Evolutionary conservation across 192 early-diverging fungal genomes (phyloP).

Genomic region (Backusella westeae): DNA sequence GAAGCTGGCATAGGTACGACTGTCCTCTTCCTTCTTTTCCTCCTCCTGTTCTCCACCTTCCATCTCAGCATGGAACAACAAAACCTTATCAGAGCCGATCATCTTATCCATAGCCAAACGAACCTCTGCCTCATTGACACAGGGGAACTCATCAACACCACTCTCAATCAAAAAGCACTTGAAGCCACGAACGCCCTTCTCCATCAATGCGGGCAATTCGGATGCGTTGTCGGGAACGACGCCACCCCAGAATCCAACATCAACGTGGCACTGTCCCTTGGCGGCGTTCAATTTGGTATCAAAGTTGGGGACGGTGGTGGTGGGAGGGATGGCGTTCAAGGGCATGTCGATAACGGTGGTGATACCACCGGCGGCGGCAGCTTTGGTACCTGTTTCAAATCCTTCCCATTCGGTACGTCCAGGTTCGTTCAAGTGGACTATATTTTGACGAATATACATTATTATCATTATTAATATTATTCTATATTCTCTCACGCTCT

Average conservation of each 20-base stretch:
- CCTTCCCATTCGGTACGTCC: constrained; percentile 87
- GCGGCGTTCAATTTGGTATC: constrained; percentile 65
- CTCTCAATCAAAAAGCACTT: constrained; percentile 85
- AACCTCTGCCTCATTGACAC: constrained; percentile 68
- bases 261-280: constrained; percentile 68
- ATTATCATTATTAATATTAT: background rate
- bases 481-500: background rate
- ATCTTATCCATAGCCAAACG: constrained; percentile 62
- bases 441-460: background rate
- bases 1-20: constrained; percentile 61
- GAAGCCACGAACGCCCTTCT: constrained; percentile 73
- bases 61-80: constrained; percentile 85
- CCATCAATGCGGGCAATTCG: constrained; percentile 65
- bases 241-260: constrained; percentile 79
- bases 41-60: constrained; percentile 10
- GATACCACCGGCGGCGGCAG: constrained; percentile 80
- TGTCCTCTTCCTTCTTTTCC: constrained; percentile 34
- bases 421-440: constrained; percentile 83
- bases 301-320: constrained; percentile 68
- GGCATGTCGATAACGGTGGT: constrained; percentile 86
- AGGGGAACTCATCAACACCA: constrained; percentile 84
- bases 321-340: constrained; percentile 85
- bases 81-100: constrained; percentile 39
- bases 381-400: constrained; percentile 73
- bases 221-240: constrained; percentile 70